These are phyloP conservation scores for Mycena albidolilacea DNA, from an alignment of 768 basidiomycete species.

Conservation along the genomic window DNA sequence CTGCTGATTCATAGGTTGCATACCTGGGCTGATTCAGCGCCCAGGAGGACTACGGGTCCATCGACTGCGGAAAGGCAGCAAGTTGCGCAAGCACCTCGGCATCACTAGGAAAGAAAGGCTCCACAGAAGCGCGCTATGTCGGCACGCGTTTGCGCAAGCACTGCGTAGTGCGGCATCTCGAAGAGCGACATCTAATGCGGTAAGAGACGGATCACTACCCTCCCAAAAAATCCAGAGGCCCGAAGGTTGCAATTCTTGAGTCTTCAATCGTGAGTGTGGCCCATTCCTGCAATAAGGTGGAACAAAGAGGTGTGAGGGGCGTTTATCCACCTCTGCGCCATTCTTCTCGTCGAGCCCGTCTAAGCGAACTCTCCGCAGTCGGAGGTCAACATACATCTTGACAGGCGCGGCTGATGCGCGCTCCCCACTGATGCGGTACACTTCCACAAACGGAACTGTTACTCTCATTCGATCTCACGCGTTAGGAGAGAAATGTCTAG, in stretches of 20 bases:
- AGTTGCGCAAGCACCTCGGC: no score
- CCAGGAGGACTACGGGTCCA: not conserved
- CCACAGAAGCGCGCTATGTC: no score
- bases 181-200: slow-evolving; percentile 15
- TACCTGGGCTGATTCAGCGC: slow-evolving; percentile 12
- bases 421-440: slow-evolving; percentile 19
- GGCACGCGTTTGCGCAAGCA: slow-evolving; percentile 1
- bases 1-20: slow-evolving; percentile 12
- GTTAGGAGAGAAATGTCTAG: slow-evolving; percentile 10
- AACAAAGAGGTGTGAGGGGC: no score
- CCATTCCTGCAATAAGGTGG: no score
- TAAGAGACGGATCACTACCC: slow-evolving; percentile 9
- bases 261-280: no score
- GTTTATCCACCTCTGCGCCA: not conserved
- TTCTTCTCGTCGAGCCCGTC: slow-evolving; percentile 11
- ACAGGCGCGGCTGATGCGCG: slow-evolving; percentile 17
- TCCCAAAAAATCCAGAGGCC: no score
- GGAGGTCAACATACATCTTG: slow-evolving; percentile 18
- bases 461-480: slow-evolving; percentile 17
- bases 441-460: slow-evolving; percentile 16
- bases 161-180: slow-evolving; percentile 16
- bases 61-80: no score
- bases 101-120: no score
- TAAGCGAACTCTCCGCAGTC: slow-evolving; percentile 18
- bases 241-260: no score